Percentiles rank a stretch among this genome's conserved stretches.
These are phyloP conservation scores for Edaphochlamys debaryana DNA, from an alignment of 139 green algal species.

Conservation along the genomic window DNA sequence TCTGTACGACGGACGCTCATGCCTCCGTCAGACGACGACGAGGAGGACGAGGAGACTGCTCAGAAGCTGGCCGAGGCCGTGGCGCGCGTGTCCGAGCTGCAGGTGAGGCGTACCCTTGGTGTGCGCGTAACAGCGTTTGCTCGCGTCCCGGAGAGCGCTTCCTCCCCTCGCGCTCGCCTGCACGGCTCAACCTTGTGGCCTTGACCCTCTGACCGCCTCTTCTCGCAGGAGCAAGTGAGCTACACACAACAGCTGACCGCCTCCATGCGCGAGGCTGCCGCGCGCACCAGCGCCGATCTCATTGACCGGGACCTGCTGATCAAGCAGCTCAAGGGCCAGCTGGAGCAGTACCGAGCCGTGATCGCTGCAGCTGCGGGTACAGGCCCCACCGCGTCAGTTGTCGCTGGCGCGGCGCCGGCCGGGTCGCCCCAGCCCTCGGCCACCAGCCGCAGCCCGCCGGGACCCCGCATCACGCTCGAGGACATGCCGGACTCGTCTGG, in stretches of 20 bases:
- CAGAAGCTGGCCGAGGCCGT: background rate
- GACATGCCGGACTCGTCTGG: slow-evolving; percentile 3
- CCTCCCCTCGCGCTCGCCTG: too few species aligned
- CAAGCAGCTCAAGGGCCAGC: background rate
- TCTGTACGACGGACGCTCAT: too few species aligned
- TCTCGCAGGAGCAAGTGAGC: background rate
- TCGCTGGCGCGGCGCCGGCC: too few species aligned
- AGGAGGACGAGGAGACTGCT: background rate
- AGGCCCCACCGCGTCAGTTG: too few species aligned
- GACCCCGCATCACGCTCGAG: slow-evolving; percentile 23
- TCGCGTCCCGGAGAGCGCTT: too few species aligned
- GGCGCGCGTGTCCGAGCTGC: background rate
- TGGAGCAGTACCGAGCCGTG: background rate
- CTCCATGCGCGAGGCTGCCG: background rate
- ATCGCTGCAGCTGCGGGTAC: slow-evolving; percentile 8
- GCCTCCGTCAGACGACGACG: background rate
- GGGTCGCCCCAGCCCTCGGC: too few species aligned
- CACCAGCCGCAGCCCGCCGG: background rate
- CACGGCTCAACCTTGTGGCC: too few species aligned
- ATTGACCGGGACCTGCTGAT: background rate
- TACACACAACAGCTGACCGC: background rate
- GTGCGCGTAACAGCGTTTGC: too few species aligned
- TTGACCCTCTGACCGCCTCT: too few species aligned
- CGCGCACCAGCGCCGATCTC: background rate
- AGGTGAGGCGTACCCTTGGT: background rate